A percentile compares a stretch with the other conserved stretches of the same genome.
These are phyloP conservation scores for Elongisporangium anandrum DNA, from an alignment of 352 stramenopile species.

Conservation along the genomic window DNA sequence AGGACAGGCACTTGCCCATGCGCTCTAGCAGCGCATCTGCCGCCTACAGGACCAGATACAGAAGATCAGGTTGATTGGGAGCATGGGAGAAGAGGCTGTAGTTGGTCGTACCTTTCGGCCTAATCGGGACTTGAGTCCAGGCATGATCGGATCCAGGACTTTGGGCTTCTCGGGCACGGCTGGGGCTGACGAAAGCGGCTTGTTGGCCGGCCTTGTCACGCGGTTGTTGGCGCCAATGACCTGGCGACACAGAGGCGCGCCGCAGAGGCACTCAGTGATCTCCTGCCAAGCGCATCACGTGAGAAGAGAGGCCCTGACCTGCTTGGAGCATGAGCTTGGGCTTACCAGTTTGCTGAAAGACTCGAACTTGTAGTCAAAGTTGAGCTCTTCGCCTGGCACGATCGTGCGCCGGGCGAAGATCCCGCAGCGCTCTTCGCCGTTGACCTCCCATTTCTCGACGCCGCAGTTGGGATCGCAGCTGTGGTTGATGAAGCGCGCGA, in stretches of 20 bases:
- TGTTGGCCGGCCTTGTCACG: conserved; percentile 18
- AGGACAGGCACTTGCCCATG: conserved; percentile 33
- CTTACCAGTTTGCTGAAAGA: conserved; percentile 44
- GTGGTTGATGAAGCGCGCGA: conserved; percentile 95
- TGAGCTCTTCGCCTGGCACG: conserved; percentile 87
- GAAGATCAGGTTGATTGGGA: background rate
- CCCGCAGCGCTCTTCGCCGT: conserved; percentile 92
- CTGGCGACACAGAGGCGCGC: conserved; percentile 53
- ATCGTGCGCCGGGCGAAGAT: conserved; percentile 93
- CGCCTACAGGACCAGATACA: conserved; percentile 18
- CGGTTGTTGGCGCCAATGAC: conserved; percentile 74
- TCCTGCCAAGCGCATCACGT: conserved; percentile 27
- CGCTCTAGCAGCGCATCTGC: conserved; percentile 55
- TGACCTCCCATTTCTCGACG: conserved; percentile 93
- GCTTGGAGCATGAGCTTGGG: conserved; percentile 17
- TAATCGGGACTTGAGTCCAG: conserved; percentile 26
- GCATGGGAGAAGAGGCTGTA: background rate
- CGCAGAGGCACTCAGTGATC: conserved; percentile 67
- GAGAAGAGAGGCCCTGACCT: conserved; percentile 9
- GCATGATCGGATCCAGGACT: conserved; percentile 41
- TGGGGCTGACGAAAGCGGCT: conserved; percentile 2
- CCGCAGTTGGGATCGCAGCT: conserved; percentile 93
- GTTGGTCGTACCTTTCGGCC: conserved; percentile 29
- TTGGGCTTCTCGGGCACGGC: conserved; percentile 12
- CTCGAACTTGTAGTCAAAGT: conserved; percentile 95